phyloP scores from a whole-genome alignment of 352 stramenopile genomes.

The Phytophthora kernoviae region DNA sequence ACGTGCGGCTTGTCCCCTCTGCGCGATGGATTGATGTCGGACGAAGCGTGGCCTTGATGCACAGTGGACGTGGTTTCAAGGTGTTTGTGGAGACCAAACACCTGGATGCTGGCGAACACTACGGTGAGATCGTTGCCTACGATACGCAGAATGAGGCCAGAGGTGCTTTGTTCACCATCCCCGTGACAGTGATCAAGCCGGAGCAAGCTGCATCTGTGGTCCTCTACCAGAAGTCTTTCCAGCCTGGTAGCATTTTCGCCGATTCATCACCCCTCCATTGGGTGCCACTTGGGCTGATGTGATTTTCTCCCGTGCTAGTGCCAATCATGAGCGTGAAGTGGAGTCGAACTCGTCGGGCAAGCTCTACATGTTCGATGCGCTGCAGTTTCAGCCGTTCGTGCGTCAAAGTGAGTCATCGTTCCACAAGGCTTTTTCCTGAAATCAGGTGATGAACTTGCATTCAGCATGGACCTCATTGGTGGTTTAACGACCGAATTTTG shows the following conservation, averaged over 20 bases:
- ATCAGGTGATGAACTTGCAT: constrained; percentile 62
- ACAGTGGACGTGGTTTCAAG: constrained; percentile 86
- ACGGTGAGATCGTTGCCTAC: constrained; percentile 84
- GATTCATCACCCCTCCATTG: constrained; percentile 79
- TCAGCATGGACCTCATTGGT: constrained; percentile 76
- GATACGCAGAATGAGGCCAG: constrained; percentile 64
- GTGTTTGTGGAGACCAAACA: constrained; percentile 88
- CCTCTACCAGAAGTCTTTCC: constrained; percentile 53
- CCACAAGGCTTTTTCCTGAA: constrained; percentile 74
- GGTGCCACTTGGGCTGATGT: constrained; percentile 90
- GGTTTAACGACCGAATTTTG: constrained; percentile 88
- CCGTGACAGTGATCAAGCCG: constrained; percentile 90
- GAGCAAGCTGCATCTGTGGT: constrained; percentile 50
- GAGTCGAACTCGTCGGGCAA: constrained; percentile 74
- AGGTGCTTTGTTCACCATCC: constrained; percentile 89
- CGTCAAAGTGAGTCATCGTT: constrained; percentile 78
- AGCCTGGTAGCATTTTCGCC: constrained; percentile 73
- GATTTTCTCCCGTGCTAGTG: constrained; percentile 59
- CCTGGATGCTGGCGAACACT: constrained; percentile 84
- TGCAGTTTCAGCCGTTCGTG: constrained; percentile 90
- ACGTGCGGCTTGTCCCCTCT: constrained; percentile 82
- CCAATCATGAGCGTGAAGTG: constrained; percentile 41
- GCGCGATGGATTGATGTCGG: constrained; percentile 90
- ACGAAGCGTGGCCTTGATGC: constrained; percentile 87
- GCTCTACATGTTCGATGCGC: constrained; percentile 86